Evolutionary conservation across 73 alveolate species (phyloP).

Genomic region (Blepharisma japonicum): DNA sequence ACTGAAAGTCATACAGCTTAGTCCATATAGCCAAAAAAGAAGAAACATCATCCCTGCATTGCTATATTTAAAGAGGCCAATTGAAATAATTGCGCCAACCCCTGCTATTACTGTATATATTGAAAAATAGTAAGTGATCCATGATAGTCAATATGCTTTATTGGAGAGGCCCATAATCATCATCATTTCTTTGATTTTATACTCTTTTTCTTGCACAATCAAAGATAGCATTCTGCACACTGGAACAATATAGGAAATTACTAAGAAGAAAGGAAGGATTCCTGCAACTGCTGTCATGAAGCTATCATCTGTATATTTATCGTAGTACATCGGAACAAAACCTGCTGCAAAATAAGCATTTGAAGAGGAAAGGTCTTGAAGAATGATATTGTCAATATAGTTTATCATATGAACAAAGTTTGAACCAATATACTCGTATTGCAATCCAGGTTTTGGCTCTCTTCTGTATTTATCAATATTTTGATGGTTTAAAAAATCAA

Average conservation of each 20-base stretch:
- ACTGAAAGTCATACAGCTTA: conserved; percentile 27
- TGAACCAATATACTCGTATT: not conserved
- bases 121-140: conserved; percentile 66
- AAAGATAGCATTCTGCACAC: not conserved
- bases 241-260: conserved; percentile 18
- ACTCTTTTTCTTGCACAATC: conserved; percentile 78
- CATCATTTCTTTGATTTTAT: conserved; percentile 96
- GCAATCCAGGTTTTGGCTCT: not conserved
- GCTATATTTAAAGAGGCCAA: not conserved
- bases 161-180: conserved; percentile 94
- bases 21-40: conserved; percentile 14
- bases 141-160: conserved; percentile 76
- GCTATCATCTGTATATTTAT: conserved; percentile 31
- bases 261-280: conserved; percentile 38
- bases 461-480: not conserved
- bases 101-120: conserved; percentile 50
- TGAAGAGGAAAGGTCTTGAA: not conserved
- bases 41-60: conserved; percentile 17
- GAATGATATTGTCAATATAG: conserved; percentile 32
- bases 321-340: conserved; percentile 32
- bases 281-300: conserved; percentile 12
- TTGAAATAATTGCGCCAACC: conserved; percentile 6
- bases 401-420: not conserved
- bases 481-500: conserved; percentile 4
- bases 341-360: conserved; percentile 29